phyloP scores from a whole-genome alignment of 2,329 filamentous ascomycete species.

The Bipolaris zeicola region DNA sequence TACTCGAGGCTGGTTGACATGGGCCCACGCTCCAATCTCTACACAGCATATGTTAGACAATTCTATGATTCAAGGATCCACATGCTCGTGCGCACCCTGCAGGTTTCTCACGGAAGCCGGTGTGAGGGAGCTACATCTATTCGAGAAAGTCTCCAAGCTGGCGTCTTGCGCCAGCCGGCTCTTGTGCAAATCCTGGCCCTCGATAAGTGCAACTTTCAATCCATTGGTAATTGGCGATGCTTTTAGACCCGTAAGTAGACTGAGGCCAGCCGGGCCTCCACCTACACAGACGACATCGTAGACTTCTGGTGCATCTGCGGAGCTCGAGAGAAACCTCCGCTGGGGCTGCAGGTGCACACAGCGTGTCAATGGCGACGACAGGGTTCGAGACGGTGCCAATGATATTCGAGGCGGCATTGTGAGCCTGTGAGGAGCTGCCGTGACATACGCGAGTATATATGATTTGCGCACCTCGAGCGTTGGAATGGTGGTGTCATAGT shows the following conservation, averaged over 20 bases:
- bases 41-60: slow-evolving; percentile 17
- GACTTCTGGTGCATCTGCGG: slow-evolving; percentile 64
- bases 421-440: slow-evolving; percentile 20
- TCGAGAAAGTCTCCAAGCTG: slow-evolving; percentile 75
- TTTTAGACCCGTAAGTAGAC: slow-evolving; percentile 55
- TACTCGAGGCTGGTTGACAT: slow-evolving; percentile 73
- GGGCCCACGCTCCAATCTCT: slow-evolving; percentile 81
- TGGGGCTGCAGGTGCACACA: slow-evolving; percentile 23
- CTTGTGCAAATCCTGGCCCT: slow-evolving; percentile 82
- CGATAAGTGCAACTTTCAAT: slow-evolving; percentile 85
- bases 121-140: slow-evolving; percentile 93
- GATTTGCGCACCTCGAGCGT: slow-evolving; percentile 14
- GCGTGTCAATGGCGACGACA: slow-evolving; percentile 19
- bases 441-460: slow-evolving; percentile 26
- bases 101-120: slow-evolving; percentile 85
- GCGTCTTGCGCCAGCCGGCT: slow-evolving; percentile 67
- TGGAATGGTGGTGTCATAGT: slow-evolving; percentile 35
- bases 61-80: not conserved
- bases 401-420: slow-evolving; percentile 43
- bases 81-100: slow-evolving; percentile 50
- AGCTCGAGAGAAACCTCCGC: slow-evolving; percentile 42
- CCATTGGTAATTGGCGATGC: slow-evolving; percentile 75
- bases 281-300: slow-evolving; percentile 94
- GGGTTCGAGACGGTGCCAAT: slow-evolving; percentile 23
- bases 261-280: slow-evolving; percentile 86